Base-by-base conservation (phyloP, 768 basidiomycete species). In the Agaricus blazei region DNA sequence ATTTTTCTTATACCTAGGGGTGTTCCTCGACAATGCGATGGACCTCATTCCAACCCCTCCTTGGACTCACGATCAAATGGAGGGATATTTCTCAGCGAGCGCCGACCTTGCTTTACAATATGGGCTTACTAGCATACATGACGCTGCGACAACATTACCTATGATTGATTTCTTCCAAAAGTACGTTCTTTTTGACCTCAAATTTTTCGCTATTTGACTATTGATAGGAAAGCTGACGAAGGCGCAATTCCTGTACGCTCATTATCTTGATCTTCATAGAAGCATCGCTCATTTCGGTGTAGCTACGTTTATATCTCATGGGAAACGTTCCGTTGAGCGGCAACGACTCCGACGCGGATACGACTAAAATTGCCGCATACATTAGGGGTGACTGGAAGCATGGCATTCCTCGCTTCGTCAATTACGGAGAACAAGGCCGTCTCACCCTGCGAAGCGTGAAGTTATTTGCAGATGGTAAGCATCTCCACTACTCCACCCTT, bases 11-110 rank as follows among this genome's bases (percentile, higher is more conserved):
- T 8, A 24, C 7, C 31, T 31, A 78, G 90, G 91, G 5, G 71
- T 93, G 19, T 87, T 94, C 58, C 72, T 96, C 29, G 96, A 98
- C 69, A 91, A 91, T 31, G 96, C 95, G 0, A 92, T 93, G 83
- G 63, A 67, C 12, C 77, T 95, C 34, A 78, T 97, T 15, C 83
- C 80, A 1, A 71, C 73, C 9, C 94, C 93, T 0, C 64, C 75
- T 1, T 84, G 83, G 76, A 79, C 81, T 0, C 75, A 83, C 27
- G 75, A 83, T 50, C 78, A 85, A 62, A 72, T 78, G 59, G 68
- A 76, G n/a, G 63, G 65, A 4, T 90, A 80, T 64, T 86, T 89
- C 54, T 71, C 83, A n/a, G 72, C 74, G 11, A 78, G 91, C 0
- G 75, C 88, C 42, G 68, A 70, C 27, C 84, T 91, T 61, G 92